phyloP scores from a whole-genome alignment of 1,284 basidiomycete species.

The Caloboletus firmus region DNA sequence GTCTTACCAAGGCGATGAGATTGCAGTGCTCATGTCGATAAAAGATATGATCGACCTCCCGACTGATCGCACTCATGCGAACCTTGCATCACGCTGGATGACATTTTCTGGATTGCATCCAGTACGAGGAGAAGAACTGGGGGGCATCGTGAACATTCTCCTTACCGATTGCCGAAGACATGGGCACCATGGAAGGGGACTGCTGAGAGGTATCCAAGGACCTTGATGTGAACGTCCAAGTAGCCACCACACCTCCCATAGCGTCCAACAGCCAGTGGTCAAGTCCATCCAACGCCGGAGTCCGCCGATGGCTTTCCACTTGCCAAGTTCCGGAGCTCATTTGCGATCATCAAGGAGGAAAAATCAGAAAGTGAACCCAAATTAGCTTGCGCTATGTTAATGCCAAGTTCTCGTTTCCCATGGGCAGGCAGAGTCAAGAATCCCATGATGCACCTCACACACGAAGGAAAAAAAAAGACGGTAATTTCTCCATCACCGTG shows the following conservation, averaged over 20 bases:
- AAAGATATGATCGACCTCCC: conserved; percentile 2
- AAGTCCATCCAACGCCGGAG: neutral
- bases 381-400: conserved; percentile 9
- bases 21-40: conserved; percentile 13
- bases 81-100: neutral
- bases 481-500: neutral
- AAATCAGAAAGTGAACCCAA: neutral
- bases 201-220: neutral
- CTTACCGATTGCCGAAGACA: neutral
- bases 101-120: neutral
- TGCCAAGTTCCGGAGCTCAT: neutral
- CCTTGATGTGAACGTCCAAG: conserved; percentile 9
- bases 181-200: neutral
- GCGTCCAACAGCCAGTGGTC: neutral
- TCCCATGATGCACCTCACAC: neutral
- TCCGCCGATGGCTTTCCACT: neutral
- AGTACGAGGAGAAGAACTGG: neutral
- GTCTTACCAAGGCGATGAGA: conserved; percentile 8
- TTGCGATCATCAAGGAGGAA: conserved; percentile 22
- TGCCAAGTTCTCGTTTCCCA: neutral
- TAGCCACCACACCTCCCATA: neutral
- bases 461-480: neutral
- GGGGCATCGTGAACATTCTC: neutral
- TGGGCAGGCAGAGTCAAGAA: neutral
- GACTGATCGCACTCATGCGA: conserved; percentile 1